These are phyloP conservation scores for Tulasnella sp. DNA, from an alignment of 768 basidiomycete genomes.

Conservation along the genomic window DNA sequence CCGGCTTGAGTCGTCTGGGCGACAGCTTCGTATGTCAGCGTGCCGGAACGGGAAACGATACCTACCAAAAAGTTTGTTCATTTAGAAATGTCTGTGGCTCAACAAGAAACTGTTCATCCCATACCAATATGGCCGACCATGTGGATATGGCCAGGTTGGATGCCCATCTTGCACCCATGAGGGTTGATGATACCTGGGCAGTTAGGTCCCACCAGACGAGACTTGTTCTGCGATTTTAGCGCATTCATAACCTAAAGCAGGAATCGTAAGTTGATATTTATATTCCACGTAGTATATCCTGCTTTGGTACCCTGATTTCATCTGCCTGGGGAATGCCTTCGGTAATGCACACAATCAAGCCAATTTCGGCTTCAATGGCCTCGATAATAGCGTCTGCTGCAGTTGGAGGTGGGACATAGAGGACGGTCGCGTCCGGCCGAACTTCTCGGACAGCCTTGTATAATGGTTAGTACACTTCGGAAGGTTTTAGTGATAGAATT, in stretches of 20 bases:
- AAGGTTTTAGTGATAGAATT: background rate
- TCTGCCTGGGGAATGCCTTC: conserved; percentile 98
- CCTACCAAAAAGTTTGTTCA: conserved; percentile 33
- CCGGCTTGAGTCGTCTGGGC: conserved; percentile 93
- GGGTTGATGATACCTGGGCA: conserved; percentile 98
- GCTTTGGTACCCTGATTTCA: conserved; percentile 91
- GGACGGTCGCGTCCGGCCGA: conserved; percentile 84
- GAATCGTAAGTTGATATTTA: too few relatives aligned
- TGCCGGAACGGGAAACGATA: conserved; percentile 91
- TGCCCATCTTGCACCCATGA: conserved; percentile 97
- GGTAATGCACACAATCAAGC: conserved; percentile 94
- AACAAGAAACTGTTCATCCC: conserved; percentile 20
- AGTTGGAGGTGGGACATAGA: conserved; percentile 95
- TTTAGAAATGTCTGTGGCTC: background rate
- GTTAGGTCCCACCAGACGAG: conserved; percentile 94
- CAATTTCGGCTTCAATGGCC: conserved; percentile 97
- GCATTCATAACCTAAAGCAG: conserved; percentile 72
- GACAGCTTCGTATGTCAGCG: conserved; percentile 96
- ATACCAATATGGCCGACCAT: conserved; percentile 88
- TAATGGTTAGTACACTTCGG: background rate
- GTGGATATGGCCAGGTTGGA: conserved; percentile 96
- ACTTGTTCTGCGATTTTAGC: conserved; percentile 85
- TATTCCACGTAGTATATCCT: background rate
- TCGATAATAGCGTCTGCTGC: conserved; percentile 98
- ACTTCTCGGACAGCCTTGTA: conserved; percentile 73